Conservation (phyloP, 345 rosid genomes). For the Barbarea vulgaris region DNA sequence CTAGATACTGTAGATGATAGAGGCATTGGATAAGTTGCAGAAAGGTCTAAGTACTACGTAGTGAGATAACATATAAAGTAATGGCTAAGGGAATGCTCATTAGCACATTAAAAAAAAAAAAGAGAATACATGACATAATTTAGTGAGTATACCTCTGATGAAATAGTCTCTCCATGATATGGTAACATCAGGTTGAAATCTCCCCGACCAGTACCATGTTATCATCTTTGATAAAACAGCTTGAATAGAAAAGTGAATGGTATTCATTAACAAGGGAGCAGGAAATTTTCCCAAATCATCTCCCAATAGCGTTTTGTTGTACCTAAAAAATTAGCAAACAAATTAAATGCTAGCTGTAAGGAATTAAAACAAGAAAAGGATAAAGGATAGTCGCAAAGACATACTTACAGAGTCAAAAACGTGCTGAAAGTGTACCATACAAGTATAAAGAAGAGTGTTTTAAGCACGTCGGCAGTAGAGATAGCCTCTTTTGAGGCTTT, state of each 20-base stretch:
- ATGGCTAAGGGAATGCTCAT: slow-evolving; percentile 13
- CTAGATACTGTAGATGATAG: slow-evolving; percentile 5
- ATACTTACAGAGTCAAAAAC: slow-evolving; percentile 94
- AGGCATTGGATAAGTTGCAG: slow-evolving; percentile 10
- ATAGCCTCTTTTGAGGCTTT: slow-evolving; percentile 43
- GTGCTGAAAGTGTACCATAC: slow-evolving; percentile 99
- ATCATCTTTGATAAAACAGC: slow-evolving; percentile 78
- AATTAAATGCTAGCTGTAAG: slow-evolving; percentile 12
- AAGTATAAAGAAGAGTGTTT: slow-evolving; percentile 90
- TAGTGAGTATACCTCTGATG: slow-evolving; percentile 60
- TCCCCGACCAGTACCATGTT: slow-evolving; percentile 84
- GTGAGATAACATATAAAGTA: slow-evolving; percentile 4
- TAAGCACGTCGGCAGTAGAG: slow-evolving; percentile 76
- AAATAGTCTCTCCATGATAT: slow-evolving; percentile 91
- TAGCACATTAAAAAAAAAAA: not conserved
- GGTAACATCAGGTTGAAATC: slow-evolving; percentile 58
- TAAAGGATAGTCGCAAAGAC: slow-evolving; percentile 3
- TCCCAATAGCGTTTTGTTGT: slow-evolving; percentile 93
- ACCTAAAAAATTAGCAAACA: slow-evolving; percentile 50
- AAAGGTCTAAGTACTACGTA: not conserved
- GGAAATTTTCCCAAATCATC: slow-evolving; percentile 96
- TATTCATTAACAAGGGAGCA: slow-evolving; percentile 96
- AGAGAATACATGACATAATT: not conserved
- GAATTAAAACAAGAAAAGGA: not conserved
- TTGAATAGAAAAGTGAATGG: slow-evolving; percentile 91